Evolutionary conservation across 129 eudicot species (phyloP), one percentile per base, ranked within the genome.

Genomic region (Dittrichia graveolens): DNA sequence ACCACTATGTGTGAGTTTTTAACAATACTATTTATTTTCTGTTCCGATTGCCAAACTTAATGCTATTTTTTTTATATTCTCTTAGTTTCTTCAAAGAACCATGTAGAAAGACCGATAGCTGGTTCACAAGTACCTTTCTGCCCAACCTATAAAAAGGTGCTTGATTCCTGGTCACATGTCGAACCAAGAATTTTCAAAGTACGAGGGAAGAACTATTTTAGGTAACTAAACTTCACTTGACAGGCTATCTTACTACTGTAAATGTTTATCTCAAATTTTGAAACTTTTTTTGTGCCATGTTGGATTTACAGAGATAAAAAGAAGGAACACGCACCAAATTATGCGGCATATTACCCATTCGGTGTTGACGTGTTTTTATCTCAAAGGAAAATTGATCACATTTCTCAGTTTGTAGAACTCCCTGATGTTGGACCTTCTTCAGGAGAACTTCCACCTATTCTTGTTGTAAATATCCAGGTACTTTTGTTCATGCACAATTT

Each of bases 401-500:
- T 92, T 78, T 95, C 98, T 79, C 91, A 85, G 40, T 87, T 83
- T 84, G 90, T 92, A 82, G 80, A 87, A 65, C 98, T 93, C 54
- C 98, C 98, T 65, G 63, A 49, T 11, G 62, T 83, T 37, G 80
- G 71, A 63, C 75, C 95, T 67, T 79, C 85, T 59, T 81, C 86
- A 0, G 92, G 83, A 44, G 85, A 82, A 49, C 87, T 93, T 66
- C 98, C 98, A 44, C 80, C 92, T 5, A 93, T 93, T 58, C 92
- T 93, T 53, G 91, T 93, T 73, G 96, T 93, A 69, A 93, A 93
- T 77, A 87, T 85, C 76, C 98, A 93, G 96, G 98, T 93, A 83
- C 15, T 35, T 59, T 10, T 73, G 6, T 61, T 50, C 61, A 73
- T 61, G 38, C 31, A 11, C 14, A 38, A 13, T 61, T 61, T 62